Evolutionary conservation across 257 asterid species (phyloP).

Genomic region (Solanum virginianum): DNA sequence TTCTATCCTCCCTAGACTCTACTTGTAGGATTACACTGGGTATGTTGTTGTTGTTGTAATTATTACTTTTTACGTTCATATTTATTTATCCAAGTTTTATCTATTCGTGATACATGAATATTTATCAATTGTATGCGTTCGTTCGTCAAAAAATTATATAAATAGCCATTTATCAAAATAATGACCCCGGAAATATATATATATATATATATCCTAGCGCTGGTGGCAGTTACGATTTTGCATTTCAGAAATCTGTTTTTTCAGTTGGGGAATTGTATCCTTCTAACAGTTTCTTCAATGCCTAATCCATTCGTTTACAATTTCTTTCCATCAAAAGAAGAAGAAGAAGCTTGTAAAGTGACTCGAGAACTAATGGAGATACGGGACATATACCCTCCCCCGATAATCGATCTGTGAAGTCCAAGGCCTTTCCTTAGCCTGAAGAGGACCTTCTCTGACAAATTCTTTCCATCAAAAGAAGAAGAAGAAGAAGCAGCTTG

Average conservation of each 20-base stretch:
- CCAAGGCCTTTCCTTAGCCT: background rate
- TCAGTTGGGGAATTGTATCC: too few relatives aligned
- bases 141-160: too few relatives aligned
- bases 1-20: too few relatives aligned
- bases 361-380: background rate
- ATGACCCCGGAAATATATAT: too few relatives aligned
- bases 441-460: background rate
- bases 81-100: background rate
- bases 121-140: too few relatives aligned
- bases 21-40: too few relatives aligned
- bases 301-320: background rate
- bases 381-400: background rate
- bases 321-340: background rate
- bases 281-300: too few relatives aligned
- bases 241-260: too few relatives aligned
- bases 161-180: too few relatives aligned
- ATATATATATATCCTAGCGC: too few relatives aligned
- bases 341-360: background rate
- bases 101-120: background rate
- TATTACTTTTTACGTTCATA: background rate
- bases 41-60: background rate
- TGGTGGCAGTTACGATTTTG: too few relatives aligned
- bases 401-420: background rate
- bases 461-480: background rate
- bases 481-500: background rate